These are phyloP conservation scores for Saitozyma sp. DNA, from an alignment of 768 basidiomycete species.

Conservation along the genomic window DNA sequence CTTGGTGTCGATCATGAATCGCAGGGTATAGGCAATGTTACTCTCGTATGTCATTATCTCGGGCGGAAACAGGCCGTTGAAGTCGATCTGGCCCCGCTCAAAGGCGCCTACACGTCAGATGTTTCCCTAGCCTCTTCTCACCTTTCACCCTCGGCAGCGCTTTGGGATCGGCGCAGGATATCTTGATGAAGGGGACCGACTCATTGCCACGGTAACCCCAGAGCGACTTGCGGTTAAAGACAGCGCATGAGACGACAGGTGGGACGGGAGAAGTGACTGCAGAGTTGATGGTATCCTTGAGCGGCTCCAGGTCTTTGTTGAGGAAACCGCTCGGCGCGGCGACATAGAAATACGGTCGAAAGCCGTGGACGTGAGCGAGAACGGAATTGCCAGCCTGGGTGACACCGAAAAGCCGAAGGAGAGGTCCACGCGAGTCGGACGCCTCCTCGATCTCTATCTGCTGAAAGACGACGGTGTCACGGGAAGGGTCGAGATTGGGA, in stretches of 20 bases:
- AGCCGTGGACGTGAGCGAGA: constrained; percentile 74
- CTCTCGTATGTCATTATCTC: constrained; percentile 80
- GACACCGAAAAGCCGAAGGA: constrained; percentile 79
- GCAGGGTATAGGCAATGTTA: constrained; percentile 83
- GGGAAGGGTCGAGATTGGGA: constrained; percentile 57
- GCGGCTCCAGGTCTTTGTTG: constrained; percentile 64
- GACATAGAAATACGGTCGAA: constrained; percentile 91
- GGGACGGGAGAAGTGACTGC: constrained; percentile 25
- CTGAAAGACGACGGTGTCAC: constrained; percentile 71
- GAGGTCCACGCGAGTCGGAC: constrained; percentile 57
- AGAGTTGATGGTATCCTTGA: constrained; percentile 68
- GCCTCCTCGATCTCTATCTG: constrained; percentile 89
- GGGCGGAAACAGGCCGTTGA: constrained; percentile 61
- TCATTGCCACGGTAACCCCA: constrained; percentile 90
- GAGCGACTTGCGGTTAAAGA: constrained; percentile 68
- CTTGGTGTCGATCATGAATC: constrained; percentile 98
- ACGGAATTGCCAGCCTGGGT: constrained; percentile 90
- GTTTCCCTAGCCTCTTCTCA: constrained; percentile 57
- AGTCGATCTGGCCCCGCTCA: constrained; percentile 72
- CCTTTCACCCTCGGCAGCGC: constrained; percentile 86
- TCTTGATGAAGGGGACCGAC: constrained; percentile 75
- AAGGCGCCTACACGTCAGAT: constrained; percentile 56
- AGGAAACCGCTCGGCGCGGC: constrained; percentile 80
- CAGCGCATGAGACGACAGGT: constrained; percentile 54
- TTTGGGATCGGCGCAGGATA: constrained; percentile 72